These are phyloP conservation scores for Sporothrix phasma DNA, from an alignment of 2,329 filamentous ascomycete genomes.

Conservation along the genomic window DNA sequence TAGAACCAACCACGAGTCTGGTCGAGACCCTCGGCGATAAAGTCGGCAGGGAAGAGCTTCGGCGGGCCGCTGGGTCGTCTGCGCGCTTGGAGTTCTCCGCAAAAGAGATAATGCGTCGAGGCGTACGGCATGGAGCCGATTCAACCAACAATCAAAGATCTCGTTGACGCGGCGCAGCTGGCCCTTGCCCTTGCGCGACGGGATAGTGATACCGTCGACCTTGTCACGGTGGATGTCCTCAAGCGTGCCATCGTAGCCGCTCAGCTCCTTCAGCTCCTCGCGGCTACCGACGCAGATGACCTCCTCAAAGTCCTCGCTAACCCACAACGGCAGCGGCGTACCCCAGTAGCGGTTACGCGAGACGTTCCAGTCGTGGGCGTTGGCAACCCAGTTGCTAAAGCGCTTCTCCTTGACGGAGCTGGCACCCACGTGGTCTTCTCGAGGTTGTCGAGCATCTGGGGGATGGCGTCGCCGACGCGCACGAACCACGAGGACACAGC, in stretches of 20 bases:
- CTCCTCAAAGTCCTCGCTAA: constrained; percentile 80
- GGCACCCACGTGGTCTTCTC: constrained; percentile 84
- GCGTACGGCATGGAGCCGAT: constrained; percentile 43
- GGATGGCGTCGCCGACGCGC: constrained; percentile 72
- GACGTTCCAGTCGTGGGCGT: constrained; percentile 91
- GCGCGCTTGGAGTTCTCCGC: constrained; percentile 79
- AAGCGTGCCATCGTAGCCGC: constrained; percentile 74
- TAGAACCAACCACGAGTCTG: constrained; percentile 98
- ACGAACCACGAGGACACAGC: constrained; percentile 95
- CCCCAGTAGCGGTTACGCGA: constrained; percentile 94
- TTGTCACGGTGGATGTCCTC: constrained; percentile 86
- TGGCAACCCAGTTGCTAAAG: constrained; percentile 84
- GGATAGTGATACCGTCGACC: constrained; percentile 89
- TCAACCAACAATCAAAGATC: constrained; percentile 52
- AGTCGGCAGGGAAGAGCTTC: constrained; percentile 41
- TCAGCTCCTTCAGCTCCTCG: constrained; percentile 72
- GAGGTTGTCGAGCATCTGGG: constrained; percentile 83
- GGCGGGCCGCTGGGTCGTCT: constrained; percentile 45
- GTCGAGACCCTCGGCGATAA: constrained; percentile 45
- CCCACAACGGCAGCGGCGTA: constrained; percentile 52
- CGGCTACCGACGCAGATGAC: constrained; percentile 78
- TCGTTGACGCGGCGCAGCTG: constrained; percentile 52
- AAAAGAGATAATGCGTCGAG: constrained; percentile 48
- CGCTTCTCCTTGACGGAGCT: constrained; percentile 82
- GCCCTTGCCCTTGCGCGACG: constrained; percentile 65